phyloP scores from a whole-genome alignment of 306 rosid species.

The Prunus mume region DNA sequence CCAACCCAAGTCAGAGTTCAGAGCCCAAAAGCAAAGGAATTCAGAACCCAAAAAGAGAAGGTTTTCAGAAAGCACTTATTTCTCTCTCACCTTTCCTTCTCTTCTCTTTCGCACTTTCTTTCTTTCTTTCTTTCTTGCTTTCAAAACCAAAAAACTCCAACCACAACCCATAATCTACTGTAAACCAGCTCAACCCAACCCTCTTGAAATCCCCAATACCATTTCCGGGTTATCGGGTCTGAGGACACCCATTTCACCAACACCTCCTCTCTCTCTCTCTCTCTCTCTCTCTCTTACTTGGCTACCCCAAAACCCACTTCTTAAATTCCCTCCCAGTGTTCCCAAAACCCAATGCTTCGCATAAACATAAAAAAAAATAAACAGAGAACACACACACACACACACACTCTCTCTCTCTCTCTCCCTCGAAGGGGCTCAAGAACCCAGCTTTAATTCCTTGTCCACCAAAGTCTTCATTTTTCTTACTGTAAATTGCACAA shows the following conservation, averaged over 20 bases:
- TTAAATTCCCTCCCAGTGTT: slow-evolving; percentile 4
- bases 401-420: not conserved
- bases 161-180: not conserved
- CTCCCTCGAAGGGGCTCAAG: not conserved
- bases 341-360: not conserved
- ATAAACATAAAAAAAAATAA: not conserved
- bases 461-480: not conserved
- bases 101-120: not conserved
- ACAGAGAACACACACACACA: not conserved
- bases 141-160: not conserved
- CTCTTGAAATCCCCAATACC: slow-evolving; percentile 33
- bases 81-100: not conserved
- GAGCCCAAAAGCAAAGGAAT: slow-evolving; percentile 5
- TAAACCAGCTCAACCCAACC: slow-evolving; percentile 4
- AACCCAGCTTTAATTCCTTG: not conserved
- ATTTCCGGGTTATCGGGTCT: slow-evolving; percentile 50
- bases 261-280: slow-evolving; percentile 18
- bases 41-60: not conserved
- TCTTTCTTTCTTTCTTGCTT: not conserved
- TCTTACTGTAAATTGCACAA: not conserved
- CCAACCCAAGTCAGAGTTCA: slow-evolving; percentile 2
- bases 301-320: slow-evolving; percentile 24
- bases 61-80: not conserved
- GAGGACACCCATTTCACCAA: slow-evolving; percentile 42
- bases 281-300: slow-evolving; percentile 3